Evolutionary conservation across 208 protist species (phyloP), one percentile per base, ranked within the genome.

Genomic region (Trypanosoma platydactyli): DNA sequence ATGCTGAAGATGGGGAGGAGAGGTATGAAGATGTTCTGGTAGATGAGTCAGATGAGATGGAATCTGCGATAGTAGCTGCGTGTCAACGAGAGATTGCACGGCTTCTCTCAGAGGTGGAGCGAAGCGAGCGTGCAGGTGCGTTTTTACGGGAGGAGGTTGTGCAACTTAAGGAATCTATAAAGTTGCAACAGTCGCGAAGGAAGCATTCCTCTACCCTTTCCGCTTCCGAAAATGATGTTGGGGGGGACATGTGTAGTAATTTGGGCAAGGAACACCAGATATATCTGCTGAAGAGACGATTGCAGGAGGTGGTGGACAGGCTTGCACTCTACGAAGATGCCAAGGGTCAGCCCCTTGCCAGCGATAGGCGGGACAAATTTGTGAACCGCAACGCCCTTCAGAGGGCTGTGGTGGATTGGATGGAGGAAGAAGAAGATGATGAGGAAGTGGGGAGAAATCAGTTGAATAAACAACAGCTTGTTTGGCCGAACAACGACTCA

Each of bases 221-320:
- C 40, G 12, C 16, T 13, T 51, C 52, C 33, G 9, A 9, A 35
- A 27, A 59, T 6, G 5, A 52, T 42, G 30, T 20, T 5, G 46
- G 15, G 1, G 7, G 4, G 0, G 61, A 56, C 24, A 16, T 66
- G 16, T 71, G 77, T 53, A 48, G 82, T 24, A 80, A 84, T 57
- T 74, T 89, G 16, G 73, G 65, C 13, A 94, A 94, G 77, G 83
- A 94, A 70, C 88, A 94, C 71, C 88, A 94, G 56, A 89, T 94
- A 22, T 86, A 80, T 65, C 78, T 89, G 13, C 68, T 94, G 25
- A 90, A 92, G 77, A 78, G 89, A 71, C 85, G 88, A 9, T 72
- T 94, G 7, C 67, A 86, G n/a, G 56, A 67, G 42, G 83, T 81
- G 3, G 88, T 87, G 59, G 83, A 86, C 18, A 74, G 75, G 13